These are phyloP conservation scores for Gyromitra esculenta DNA, from an alignment of 2,329 filamentous ascomycete species.

Conservation along the genomic window DNA sequence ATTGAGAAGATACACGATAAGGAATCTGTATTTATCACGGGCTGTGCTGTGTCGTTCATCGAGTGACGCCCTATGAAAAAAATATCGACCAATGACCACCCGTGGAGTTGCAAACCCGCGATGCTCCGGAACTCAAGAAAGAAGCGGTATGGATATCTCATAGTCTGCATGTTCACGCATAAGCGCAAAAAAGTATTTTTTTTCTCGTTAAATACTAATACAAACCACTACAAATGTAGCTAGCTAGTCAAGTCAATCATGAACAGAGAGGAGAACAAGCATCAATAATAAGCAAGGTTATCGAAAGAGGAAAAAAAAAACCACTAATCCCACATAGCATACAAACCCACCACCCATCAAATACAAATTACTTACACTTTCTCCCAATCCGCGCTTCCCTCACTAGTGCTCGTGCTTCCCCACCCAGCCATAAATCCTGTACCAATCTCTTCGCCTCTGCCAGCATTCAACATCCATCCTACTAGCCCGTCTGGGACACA, in stretches of 20 bases:
- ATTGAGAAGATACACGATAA: too few species aligned
- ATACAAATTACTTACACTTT: conserved; percentile 46
- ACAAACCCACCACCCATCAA: not conserved
- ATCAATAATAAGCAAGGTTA: not conserved
- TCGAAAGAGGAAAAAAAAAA: conserved; percentile 5
- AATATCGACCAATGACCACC: not conserved
- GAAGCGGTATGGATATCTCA: not conserved
- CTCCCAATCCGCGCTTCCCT: conserved; percentile 57
- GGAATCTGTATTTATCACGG: not conserved
- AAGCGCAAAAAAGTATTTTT: not conserved
- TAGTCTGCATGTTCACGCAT: not conserved
- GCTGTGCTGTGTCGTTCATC: not conserved
- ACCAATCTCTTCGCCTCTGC: conserved; percentile 35
- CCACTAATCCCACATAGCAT: not conserved
- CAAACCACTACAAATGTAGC: conserved; percentile 9
- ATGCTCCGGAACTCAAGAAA: not conserved
- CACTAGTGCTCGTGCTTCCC: conserved; percentile 51
- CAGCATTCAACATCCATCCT: conserved; percentile 80
- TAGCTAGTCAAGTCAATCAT: not conserved
- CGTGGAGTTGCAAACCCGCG: not conserved
- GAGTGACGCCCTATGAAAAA: not conserved
- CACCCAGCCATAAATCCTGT: conserved; percentile 30
- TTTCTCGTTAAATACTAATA: conserved; percentile 2
- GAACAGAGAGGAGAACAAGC: conserved; percentile 11
- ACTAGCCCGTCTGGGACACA: conserved; percentile 81